Conservation (phyloP, 768 basidiomycete species). For the Leccinellum rugosiceps region DNA sequence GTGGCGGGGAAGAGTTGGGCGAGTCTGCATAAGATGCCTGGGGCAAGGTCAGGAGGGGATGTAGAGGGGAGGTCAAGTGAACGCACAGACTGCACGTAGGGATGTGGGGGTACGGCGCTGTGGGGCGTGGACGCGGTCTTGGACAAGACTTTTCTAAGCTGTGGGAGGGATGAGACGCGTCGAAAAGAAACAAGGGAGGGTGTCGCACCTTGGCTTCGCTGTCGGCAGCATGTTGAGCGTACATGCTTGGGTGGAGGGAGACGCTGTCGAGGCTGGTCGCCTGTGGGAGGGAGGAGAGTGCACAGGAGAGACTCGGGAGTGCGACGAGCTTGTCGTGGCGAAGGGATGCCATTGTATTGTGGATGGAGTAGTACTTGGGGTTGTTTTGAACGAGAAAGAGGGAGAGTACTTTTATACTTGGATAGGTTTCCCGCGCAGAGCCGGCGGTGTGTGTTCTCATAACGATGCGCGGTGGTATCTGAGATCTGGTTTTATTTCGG, state of each 20-base stretch:
- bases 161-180: conserved; percentile 8
- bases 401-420: conserved; percentile 16
- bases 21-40: conserved; percentile 39
- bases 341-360: conserved; percentile 27
- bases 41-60: conserved; percentile 6
- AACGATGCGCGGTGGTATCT: conserved; percentile 26
- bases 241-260: conserved; percentile 66
- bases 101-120: conserved; percentile 30
- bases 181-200: neutral
- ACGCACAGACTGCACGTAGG: conserved; percentile 40
- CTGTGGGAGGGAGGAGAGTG: conserved; percentile 65
- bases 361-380: neutral
- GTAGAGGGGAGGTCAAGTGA: neutral
- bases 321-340: conserved; percentile 59
- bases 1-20: conserved; percentile 38
- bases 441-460: conserved; percentile 18
- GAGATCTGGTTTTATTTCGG: conserved; percentile 19
- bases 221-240: conserved; percentile 62
- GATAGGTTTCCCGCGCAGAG: conserved; percentile 2
- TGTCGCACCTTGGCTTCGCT: conserved; percentile 72
- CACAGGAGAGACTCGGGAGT: conserved; percentile 68
- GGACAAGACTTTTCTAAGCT: conserved; percentile 65
- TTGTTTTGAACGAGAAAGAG: neutral
- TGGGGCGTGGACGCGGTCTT: conserved; percentile 42
- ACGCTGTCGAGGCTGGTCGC: conserved; percentile 69